phyloP scores from a whole-genome alignment of 306 rosid genomes.

The Citrullus mucosospermus region DNA sequence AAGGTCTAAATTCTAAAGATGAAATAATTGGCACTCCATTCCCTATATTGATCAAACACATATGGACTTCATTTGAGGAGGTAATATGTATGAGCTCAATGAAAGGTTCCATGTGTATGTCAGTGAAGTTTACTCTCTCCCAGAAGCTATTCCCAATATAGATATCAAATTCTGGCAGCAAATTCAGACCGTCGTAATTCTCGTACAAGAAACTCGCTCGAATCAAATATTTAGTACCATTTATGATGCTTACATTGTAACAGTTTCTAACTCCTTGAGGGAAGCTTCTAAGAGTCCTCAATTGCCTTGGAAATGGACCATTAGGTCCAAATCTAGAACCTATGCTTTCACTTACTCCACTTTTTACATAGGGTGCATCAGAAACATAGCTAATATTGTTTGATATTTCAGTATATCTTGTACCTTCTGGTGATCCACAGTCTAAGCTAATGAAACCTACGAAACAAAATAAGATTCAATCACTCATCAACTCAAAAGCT shows the following conservation, averaged over 20 bases:
- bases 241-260: constrained; percentile 15
- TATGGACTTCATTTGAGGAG: neutral
- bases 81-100: constrained; percentile 11
- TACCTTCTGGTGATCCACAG: constrained; percentile 14
- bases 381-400: neutral
- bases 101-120: accelerated
- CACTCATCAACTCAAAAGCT: too few relatives aligned
- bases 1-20: constrained; percentile 7
- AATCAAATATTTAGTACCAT: constrained; percentile 7
- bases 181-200: constrained; percentile 7
- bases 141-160: constrained; percentile 12
- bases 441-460: constrained; percentile 26
- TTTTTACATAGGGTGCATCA: neutral
- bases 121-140: neutral
- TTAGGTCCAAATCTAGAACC: neutral
- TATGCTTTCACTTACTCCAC: neutral
- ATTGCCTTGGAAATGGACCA: neutral
- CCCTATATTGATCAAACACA: constrained; percentile 7
- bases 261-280: constrained; percentile 23
- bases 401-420: neutral
- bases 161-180: neutral
- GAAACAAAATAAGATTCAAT: neutral
- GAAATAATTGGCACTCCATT: constrained; percentile 12
- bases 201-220: neutral
- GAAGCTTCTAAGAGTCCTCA: constrained; percentile 11